Percentiles rank a stretch among this genome's conserved stretches.
Conservation (phyloP, 2,329 filamentous ascomycete species). For the Cryphonectria naterciae region DNA sequence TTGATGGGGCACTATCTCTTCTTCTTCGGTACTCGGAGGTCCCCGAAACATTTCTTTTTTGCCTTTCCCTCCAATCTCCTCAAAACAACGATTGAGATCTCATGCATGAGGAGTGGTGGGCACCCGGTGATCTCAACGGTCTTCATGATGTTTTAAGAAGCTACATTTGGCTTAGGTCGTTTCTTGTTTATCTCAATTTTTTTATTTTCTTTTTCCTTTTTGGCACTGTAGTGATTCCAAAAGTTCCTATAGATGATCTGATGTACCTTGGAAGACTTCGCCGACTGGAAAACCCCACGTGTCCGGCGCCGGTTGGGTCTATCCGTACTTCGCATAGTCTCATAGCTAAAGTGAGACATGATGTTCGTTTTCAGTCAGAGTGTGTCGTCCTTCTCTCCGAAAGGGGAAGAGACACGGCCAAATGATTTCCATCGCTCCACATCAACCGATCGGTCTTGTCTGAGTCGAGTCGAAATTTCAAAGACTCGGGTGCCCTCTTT, state of each 20-base stretch:
- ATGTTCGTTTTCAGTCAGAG: conserved; percentile 11
- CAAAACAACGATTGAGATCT: not conserved
- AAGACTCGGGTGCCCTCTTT: not conserved
- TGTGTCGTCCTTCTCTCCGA: not conserved
- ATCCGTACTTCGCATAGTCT: conserved; percentile 16
- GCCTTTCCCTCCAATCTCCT: not conserved
- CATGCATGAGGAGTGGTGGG: not conserved
- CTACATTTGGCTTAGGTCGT: not conserved
- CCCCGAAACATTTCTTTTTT: conserved; percentile 13
- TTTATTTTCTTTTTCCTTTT: not conserved
- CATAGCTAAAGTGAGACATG: conserved; percentile 27
- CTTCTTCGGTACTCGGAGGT: conserved; percentile 25
- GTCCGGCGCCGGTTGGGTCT: conserved; percentile 26
- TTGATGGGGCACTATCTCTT: not conserved
- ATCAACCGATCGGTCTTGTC: conserved; percentile 10
- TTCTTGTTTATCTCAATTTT: not conserved
- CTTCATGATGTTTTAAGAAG: not conserved
- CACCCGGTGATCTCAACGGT: not conserved
- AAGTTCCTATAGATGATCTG: not conserved
- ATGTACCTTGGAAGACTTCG: not conserved
- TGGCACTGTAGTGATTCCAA: not conserved
- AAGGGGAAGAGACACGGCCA: conserved; percentile 9
- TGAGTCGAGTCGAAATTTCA: not conserved
- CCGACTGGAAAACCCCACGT: conserved; percentile 22
- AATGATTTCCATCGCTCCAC: not conserved